Conservation (phyloP, 2,329 filamentous ascomycete genomes). For the Botrytis galanthina region DNA sequence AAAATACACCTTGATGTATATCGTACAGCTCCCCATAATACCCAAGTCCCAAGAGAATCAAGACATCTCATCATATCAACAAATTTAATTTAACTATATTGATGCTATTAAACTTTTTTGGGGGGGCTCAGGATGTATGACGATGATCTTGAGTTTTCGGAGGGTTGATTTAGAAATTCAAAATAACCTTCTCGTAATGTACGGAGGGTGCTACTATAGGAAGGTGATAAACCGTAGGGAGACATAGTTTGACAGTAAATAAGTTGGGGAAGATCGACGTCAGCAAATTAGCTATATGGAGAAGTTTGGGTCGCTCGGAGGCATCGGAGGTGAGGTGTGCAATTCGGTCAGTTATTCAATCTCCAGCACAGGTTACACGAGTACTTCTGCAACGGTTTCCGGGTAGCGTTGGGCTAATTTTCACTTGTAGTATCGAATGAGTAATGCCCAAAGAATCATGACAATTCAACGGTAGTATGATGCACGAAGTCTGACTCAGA, state of each 20-base stretch:
- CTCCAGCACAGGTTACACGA: neutral
- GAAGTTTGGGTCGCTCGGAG: neutral
- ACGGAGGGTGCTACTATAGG: neutral
- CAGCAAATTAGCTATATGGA: neutral
- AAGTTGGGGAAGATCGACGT: conserved; percentile 1
- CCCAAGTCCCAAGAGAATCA: neutral
- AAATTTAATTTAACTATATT: neutral
- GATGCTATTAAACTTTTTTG: neutral
- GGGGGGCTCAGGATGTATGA: neutral
- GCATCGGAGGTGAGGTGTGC: neutral
- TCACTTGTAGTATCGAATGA: neutral
- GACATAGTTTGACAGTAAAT: neutral
- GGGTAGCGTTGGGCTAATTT: neutral
- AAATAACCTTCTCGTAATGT: neutral
- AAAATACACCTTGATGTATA: neutral
- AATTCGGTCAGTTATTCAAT: neutral
- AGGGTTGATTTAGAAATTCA: neutral
- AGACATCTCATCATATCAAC: neutral
- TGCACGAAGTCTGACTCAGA: neutral
- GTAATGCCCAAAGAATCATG: neutral
- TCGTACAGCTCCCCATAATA: neutral
- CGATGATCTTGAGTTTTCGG: neutral
- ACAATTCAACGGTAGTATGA: neutral
- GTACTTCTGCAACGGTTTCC: neutral
- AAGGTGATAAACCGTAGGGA: neutral